Percentiles rank a stretch among this genome's conserved stretches.
Conservation (phyloP, 2,329 filamentous ascomycete genomes). For the Intubia oerlemansii region DNA sequence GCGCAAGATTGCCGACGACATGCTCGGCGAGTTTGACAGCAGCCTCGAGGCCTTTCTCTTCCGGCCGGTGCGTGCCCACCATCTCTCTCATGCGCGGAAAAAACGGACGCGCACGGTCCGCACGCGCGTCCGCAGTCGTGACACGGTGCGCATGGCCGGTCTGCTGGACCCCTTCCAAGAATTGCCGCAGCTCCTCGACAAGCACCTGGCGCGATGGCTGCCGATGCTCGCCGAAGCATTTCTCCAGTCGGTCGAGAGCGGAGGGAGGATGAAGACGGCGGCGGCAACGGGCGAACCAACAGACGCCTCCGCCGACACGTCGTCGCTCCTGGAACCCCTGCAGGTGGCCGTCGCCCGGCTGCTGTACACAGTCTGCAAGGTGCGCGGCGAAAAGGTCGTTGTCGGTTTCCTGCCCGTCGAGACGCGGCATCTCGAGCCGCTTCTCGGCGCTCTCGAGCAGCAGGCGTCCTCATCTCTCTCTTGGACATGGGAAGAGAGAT, state of each 20-base stretch:
- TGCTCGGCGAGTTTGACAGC: conserved; percentile 35
- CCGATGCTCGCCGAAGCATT: conserved; percentile 58
- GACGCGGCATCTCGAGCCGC: conserved; percentile 59
- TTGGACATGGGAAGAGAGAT: conserved; percentile 73
- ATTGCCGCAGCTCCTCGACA: conserved; percentile 80
- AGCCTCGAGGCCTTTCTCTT: conserved; percentile 28
- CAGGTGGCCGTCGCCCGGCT: conserved; percentile 56
- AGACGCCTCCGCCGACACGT: conserved; percentile 15
- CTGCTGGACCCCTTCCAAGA: conserved; percentile 81
- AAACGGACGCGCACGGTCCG: conserved; percentile 3
- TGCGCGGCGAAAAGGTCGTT: conserved; percentile 82
- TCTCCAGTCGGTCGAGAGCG: conserved; percentile 25
- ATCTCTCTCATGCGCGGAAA: conserved; percentile 1
- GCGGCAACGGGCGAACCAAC: not conserved
- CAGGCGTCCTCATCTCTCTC: not conserved
- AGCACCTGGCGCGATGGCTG: conserved; percentile 56
- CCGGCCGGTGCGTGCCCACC: too few species aligned
- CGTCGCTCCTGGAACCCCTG: conserved; percentile 28
- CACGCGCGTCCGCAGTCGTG: conserved; percentile 5
- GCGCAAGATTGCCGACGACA: conserved; percentile 35
- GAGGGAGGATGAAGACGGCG: conserved; percentile 2
- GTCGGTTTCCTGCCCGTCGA: conserved; percentile 83
- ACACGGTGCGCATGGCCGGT: conserved; percentile 11
- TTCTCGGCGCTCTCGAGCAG: conserved; percentile 53
- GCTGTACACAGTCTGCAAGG: conserved; percentile 82